A percentile compares a stretch with the other conserved stretches of the same genome.
These are phyloP conservation scores for Brassica nigra DNA, from an alignment of 345 rosid species.

Conservation along the genomic window DNA sequence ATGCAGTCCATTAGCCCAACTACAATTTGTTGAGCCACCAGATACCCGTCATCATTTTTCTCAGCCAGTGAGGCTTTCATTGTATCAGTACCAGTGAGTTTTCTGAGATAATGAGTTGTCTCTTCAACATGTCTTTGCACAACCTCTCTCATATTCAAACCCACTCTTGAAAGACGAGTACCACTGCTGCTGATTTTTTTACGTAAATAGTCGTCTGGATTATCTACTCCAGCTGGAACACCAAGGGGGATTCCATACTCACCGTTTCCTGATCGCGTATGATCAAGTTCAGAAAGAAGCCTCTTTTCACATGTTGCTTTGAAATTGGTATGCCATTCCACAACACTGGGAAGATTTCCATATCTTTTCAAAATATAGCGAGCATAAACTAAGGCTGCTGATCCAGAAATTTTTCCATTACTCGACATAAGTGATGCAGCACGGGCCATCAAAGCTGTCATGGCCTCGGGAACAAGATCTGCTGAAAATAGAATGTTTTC, in stretches of 20 bases:
- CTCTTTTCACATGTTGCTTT: slow-evolving; percentile 75
- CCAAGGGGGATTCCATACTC: slow-evolving; percentile 82
- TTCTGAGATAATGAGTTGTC: slow-evolving; percentile 58
- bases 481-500: slow-evolving; percentile 76
- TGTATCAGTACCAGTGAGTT: slow-evolving; percentile 55
- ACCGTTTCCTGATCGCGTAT: slow-evolving; percentile 64
- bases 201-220: slow-evolving; percentile 81
- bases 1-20: slow-evolving; percentile 76
- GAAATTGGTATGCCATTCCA: slow-evolving; percentile 85
- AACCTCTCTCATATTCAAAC: slow-evolving; percentile 76
- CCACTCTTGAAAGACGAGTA: slow-evolving; percentile 72
- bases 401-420: slow-evolving; percentile 69
- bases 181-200: slow-evolving; percentile 54
- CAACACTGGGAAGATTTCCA: slow-evolving; percentile 70
- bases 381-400: slow-evolving; percentile 70
- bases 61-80: slow-evolving; percentile 56
- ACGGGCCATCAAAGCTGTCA: slow-evolving; percentile 67
- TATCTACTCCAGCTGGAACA: slow-evolving; percentile 81
- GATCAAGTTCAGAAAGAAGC: slow-evolving; percentile 87
- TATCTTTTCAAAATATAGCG: slow-evolving; percentile 80
- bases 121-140: slow-evolving; percentile 77
- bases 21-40: slow-evolving; percentile 80
- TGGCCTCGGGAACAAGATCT: slow-evolving; percentile 86
- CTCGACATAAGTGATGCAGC: slow-evolving; percentile 63
- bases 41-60: slow-evolving; percentile 72